Evolutionary conservation across 108 stramenopile genomes (phyloP).

Genomic region (Stephanodiscus minutulus): DNA sequence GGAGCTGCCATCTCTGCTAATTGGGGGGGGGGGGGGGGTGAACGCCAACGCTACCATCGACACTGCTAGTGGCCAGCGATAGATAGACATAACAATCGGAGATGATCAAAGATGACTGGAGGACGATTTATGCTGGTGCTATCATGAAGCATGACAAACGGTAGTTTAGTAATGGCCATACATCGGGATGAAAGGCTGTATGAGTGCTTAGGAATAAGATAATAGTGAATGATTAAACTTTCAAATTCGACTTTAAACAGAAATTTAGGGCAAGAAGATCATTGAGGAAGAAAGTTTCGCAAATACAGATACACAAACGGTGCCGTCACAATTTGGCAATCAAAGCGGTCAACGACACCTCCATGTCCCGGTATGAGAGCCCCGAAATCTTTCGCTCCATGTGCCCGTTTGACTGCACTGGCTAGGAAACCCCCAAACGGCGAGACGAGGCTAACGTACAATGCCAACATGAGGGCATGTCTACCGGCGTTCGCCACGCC

Average conservation of each 20-base stretch:
- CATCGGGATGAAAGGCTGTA: too few species aligned
- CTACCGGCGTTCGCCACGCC: slow-evolving; percentile 18
- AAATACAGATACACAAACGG: slow-evolving; percentile 85
- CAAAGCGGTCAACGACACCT: slow-evolving; percentile 96
- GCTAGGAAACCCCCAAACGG: slow-evolving; percentile 99
- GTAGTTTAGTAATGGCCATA: too few species aligned
- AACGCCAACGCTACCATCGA: too few species aligned
- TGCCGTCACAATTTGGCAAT: slow-evolving; percentile 94
- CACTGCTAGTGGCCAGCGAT: too few species aligned
- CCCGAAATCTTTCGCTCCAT: slow-evolving; percentile 97
- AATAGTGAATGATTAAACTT: too few species aligned
- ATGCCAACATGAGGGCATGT: slow-evolving; percentile 81
- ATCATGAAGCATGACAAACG: too few species aligned
- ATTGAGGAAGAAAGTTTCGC: slow-evolving; percentile 17
- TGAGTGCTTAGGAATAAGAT: too few species aligned
- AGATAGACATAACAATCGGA: too few species aligned
- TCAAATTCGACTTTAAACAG: not conserved
- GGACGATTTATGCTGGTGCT: too few species aligned
- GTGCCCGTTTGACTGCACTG: slow-evolving; percentile 95
- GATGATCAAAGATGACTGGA: too few species aligned
- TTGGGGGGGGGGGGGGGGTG: too few species aligned
- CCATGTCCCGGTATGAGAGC: slow-evolving; percentile 97
- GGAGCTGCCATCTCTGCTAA: too few species aligned
- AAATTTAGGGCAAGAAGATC: not conserved
- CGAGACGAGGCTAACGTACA: slow-evolving; percentile 91